Base-by-base conservation (phyloP, 805 yeast species). In the Monosporozyma yasuniensis region DNA sequence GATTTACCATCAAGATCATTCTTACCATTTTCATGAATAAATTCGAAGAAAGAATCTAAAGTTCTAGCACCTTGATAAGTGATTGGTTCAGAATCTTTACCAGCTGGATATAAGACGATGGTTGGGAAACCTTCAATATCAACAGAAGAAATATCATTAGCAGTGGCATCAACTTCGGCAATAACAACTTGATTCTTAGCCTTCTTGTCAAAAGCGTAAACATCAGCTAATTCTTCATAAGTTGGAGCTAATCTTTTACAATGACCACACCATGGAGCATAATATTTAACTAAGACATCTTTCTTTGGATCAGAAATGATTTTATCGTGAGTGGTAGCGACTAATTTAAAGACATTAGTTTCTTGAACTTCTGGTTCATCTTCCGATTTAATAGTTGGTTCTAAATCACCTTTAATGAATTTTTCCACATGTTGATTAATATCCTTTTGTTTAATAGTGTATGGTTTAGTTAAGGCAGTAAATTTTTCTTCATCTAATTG, bases 211-310 rank as follows among this genome's bases (percentile, higher is more conserved):
- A 75, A 70, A 53, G 71, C 73, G 69, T 76, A 85, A 49, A 84
- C 60, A 46, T 72, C 81, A 49, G 91, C 97, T 57, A 91, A 78
- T 67, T 89, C 93, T 67, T 87, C 96, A 75, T 81, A 91, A 52
- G 74, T 76, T 65, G 96, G 97, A 50, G 93, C 93, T 68, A 90
- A 76, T 71, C 78, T 85, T 77, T 88, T 87, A 76, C 96, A 89
- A 76, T 88, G 96, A 44, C 96, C 96, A 75, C 96, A 90, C 96
- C 96, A 89, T 73, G 96, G 96, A 49, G 97, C 97, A 65, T 87
- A 91, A 72, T 90, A 91, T 72, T 87, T 86, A 50, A 91, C 96
- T 50, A 90, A 69, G 42, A 85, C 82, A 65, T 84, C 91, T 71
- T 82, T 84, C 27, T 55, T 64, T 50, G 64, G 63, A 61, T 82